A percentile compares a stretch with the other conserved stretches of the same genome.
Evolutionary conservation across 2,329 filamentous ascomycete species (phyloP).

Genomic region (Paracamarosporium sp.): DNA sequence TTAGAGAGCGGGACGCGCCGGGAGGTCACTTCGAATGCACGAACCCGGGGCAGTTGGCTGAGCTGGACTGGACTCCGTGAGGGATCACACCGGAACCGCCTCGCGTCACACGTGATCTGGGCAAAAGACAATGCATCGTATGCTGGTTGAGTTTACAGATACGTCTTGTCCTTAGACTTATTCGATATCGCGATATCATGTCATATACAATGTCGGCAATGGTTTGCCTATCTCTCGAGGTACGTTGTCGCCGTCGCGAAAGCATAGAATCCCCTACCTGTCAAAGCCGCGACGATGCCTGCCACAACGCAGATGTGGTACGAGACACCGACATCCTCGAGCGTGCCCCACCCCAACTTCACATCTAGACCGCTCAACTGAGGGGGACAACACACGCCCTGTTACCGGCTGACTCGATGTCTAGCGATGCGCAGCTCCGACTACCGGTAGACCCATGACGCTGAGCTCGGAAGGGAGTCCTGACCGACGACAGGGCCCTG

Average conservation of each 20-base stretch:
- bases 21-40: slow-evolving; percentile 21
- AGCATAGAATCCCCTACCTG: neutral
- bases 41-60: slow-evolving; percentile 1
- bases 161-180: neutral
- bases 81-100: slow-evolving; percentile 3
- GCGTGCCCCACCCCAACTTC: slow-evolving; percentile 3
- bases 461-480: slow-evolving; percentile 2
- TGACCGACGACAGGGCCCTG: slow-evolving; percentile 7
- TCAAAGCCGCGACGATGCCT: neutral
- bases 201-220: neutral
- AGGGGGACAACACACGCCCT: neutral
- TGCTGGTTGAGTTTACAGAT: neutral
- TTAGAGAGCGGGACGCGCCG: slow-evolving; percentile 23
- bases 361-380: slow-evolving; percentile 1
- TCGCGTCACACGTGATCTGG: slow-evolving; percentile 14
- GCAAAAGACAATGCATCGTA: slow-evolving; percentile 6
- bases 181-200: neutral
- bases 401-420: slow-evolving; percentile 3
- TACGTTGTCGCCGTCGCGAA: neutral
- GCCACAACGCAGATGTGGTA: neutral
- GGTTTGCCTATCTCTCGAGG: neutral
- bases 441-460: neutral
- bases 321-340: neutral
- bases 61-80: slow-evolving; percentile 3
- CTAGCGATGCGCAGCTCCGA: slow-evolving; percentile 1